Percentiles rank a stretch among this genome's conserved stretches.
Evolutionary conservation across 352 stramenopile genomes (phyloP).

Genomic region (Globisporangium apiculatum): DNA sequence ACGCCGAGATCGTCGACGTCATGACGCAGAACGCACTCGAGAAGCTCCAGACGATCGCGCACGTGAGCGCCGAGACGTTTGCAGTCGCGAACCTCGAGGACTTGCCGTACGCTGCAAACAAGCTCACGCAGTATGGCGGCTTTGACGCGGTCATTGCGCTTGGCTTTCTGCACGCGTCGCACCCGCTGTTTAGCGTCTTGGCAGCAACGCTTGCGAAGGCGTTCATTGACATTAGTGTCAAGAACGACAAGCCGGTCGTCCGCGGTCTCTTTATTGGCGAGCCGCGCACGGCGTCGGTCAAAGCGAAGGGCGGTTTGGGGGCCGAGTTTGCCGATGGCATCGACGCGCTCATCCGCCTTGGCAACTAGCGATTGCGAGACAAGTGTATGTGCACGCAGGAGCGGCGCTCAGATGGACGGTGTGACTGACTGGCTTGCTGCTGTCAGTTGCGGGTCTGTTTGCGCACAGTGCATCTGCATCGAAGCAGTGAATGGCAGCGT

Average conservation of each 20-base stretch:
- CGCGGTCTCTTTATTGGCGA: constrained; percentile 79
- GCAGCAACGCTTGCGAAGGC: constrained; percentile 52
- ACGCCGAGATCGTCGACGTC: constrained; percentile 65
- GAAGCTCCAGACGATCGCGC: constrained; percentile 25
- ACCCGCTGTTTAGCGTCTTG: constrained; percentile 58
- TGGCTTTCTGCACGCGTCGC: constrained; percentile 60
- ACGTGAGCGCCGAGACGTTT: constrained; percentile 51
- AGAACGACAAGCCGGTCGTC: constrained; percentile 72
- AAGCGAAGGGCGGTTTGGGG: constrained; percentile 62
- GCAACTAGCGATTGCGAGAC: constrained; percentile 22
- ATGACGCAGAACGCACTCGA: constrained; percentile 63
- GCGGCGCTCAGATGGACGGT: background rate
- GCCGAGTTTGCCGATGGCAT: constrained; percentile 58
- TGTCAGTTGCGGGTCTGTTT: too few species aligned
- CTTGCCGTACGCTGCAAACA: constrained; percentile 79
- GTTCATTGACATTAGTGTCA: constrained; percentile 81
- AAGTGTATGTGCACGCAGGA: background rate
- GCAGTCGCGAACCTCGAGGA: constrained; percentile 63
- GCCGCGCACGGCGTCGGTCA: constrained; percentile 61
- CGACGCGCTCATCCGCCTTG: constrained; percentile 51
- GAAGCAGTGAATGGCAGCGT: too few species aligned
- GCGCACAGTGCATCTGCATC: too few species aligned
- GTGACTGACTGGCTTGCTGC: background rate
- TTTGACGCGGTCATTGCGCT: constrained; percentile 78
- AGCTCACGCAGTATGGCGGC: constrained; percentile 52